These are phyloP conservation scores for Alternaria infectoria DNA, from an alignment of 2,329 filamentous ascomycete species.

Conservation along the genomic window DNA sequence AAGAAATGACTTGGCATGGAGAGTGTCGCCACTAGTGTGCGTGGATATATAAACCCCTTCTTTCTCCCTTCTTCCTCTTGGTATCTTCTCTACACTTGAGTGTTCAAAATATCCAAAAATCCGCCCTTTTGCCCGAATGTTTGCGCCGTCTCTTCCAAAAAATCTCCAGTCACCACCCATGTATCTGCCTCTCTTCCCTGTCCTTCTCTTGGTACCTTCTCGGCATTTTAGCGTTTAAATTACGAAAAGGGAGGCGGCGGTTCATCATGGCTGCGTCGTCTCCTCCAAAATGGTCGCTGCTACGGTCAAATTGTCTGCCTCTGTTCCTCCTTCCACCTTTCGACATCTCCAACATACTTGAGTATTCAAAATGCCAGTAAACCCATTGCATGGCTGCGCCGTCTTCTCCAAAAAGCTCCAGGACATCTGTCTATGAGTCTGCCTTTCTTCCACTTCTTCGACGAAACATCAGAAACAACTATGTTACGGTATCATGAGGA, in stretches of 20 bases:
- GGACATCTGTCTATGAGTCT: accelerated
- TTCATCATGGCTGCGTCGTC: too few species aligned
- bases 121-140: too few species aligned
- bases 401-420: not conserved
- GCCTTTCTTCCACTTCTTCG: not conserved
- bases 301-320: too few species aligned
- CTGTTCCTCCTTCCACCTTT: not conserved
- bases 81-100: not conserved
- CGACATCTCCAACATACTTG: not conserved
- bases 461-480: not conserved
- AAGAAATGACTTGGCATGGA: not conserved
- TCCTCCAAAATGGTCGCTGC: too few species aligned
- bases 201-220: not conserved
- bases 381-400: not conserved
- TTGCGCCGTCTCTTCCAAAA: not conserved
- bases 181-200: not conserved
- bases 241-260: too few species aligned
- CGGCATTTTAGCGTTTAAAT: too few species aligned
- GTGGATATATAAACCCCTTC: not conserved
- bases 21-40: accelerated
- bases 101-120: too few species aligned
- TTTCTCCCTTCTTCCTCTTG: not conserved
- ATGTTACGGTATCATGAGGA: not conserved
- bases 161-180: too few species aligned
- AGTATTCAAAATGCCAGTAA: not conserved